Evolutionary conservation across 192 early-diverging fungal genomes (phyloP).

Genomic region (Coemansia guatemalensis): DNA sequence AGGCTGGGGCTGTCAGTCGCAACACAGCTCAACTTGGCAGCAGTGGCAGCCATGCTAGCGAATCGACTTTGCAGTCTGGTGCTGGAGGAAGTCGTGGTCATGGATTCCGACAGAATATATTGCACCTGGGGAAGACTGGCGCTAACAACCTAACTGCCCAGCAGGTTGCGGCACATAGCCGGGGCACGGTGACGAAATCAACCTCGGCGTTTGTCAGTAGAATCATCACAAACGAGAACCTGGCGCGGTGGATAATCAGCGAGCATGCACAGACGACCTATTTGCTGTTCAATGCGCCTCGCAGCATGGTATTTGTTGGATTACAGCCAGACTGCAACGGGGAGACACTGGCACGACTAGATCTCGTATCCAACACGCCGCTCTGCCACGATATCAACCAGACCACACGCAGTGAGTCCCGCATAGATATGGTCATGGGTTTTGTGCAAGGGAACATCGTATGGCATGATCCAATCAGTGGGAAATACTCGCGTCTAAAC

Average conservation of each 20-base stretch:
- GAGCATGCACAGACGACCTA: slow-evolving; percentile 17
- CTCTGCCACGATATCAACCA: slow-evolving; percentile 86
- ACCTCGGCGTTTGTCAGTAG: slow-evolving; percentile 71
- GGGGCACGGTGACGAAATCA: slow-evolving; percentile 69
- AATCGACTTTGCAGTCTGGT: slow-evolving; percentile 12
- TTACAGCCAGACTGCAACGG: slow-evolving; percentile 40
- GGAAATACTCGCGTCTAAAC: slow-evolving; percentile 83
- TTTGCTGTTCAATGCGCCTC: slow-evolving; percentile 38
- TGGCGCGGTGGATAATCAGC: slow-evolving; percentile 48
- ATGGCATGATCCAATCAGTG: slow-evolving; percentile 83
- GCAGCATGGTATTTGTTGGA: slow-evolving; percentile 20
- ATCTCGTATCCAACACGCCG: slow-evolving; percentile 72
- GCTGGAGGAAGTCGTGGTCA: slow-evolving; percentile 4
- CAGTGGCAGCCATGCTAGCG: slow-evolving; percentile 8
- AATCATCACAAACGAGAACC: slow-evolving; percentile 70
- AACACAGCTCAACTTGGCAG: neutral
- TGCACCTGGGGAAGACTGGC: slow-evolving; percentile 4
- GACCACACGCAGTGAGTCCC: slow-evolving; percentile 63
- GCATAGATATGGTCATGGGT: slow-evolving; percentile 85
- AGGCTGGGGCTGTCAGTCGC: neutral
- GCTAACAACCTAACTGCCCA: neutral
- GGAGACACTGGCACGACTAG: slow-evolving; percentile 77
- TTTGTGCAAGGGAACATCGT: slow-evolving; percentile 77
- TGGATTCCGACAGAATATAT: slow-evolving; percentile 26
- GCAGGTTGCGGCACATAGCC: slow-evolving; percentile 54